Percentiles rank a stretch among this genome's conserved stretches.
Evolutionary conservation across 1,284 basidiomycete species (phyloP).

Genomic region (Mrakiaceae sp.): DNA sequence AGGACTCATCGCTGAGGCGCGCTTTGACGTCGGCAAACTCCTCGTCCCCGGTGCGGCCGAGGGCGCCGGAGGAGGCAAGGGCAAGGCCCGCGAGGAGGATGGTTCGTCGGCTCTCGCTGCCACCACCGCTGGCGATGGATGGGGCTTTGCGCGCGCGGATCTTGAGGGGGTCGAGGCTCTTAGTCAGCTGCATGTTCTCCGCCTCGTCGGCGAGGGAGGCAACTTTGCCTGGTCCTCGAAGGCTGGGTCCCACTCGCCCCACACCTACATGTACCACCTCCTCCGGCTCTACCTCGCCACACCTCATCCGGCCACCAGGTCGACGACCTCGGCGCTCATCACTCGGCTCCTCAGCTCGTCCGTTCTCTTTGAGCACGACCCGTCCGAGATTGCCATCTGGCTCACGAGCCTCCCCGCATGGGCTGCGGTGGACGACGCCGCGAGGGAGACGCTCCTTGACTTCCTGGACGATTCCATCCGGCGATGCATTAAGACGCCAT

Average conservation of each 20-base stretch:
- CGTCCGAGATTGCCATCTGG: slow-evolving; percentile 64
- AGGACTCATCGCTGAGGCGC: slow-evolving; percentile 57
- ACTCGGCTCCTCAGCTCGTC: slow-evolving; percentile 52
- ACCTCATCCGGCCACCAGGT: slow-evolving; percentile 43
- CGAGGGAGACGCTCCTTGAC: slow-evolving; percentile 43
- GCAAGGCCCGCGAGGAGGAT: slow-evolving; percentile 25
- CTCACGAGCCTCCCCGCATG: slow-evolving; percentile 35
- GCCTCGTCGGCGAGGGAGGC: slow-evolving; percentile 56
- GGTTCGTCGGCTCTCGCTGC: slow-evolving; percentile 30
- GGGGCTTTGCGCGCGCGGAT: slow-evolving; percentile 34
- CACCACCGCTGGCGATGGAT: slow-evolving; percentile 33
- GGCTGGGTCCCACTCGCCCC: slow-evolving; percentile 34
- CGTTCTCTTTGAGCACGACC: slow-evolving; percentile 71
- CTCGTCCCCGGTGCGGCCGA: slow-evolving; percentile 41
- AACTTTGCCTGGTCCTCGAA: slow-evolving; percentile 68
- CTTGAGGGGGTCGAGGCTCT: slow-evolving; percentile 47
- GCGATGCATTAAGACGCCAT: slow-evolving; percentile 71
- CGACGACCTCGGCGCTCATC: slow-evolving; percentile 48
- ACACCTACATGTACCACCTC: slow-evolving; percentile 50
- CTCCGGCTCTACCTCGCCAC: slow-evolving; percentile 51
- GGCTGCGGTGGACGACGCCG: too few relatives aligned
- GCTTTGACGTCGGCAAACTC: slow-evolving; percentile 76
- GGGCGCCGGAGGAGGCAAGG: slow-evolving; percentile 32
- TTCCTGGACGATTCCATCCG: slow-evolving; percentile 82
- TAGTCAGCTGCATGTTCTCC: slow-evolving; percentile 65